phyloP scores from a whole-genome alignment of 257 asterid genomes.

The Solanum bulbocastanum region DNA sequence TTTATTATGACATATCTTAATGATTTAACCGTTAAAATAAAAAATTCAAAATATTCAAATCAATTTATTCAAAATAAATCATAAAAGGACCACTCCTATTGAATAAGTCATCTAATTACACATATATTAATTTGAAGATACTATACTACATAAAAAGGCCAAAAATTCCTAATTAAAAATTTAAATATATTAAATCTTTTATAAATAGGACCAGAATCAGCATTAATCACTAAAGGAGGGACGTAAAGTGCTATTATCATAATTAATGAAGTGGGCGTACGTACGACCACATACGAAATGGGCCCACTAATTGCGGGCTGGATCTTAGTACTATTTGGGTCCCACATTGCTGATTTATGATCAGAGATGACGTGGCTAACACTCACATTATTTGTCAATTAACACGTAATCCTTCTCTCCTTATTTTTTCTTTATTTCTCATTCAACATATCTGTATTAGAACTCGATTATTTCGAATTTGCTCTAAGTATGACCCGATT shows the following conservation, averaged over 20 bases:
- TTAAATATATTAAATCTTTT: background rate
- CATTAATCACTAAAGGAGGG: background rate
- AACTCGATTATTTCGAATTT: fast-evolving
- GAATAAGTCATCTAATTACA: background rate
- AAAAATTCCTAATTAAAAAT: background rate
- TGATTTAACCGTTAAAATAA: fast-evolving
- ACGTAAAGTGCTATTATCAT: background rate
- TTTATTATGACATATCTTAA: too few relatives aligned
- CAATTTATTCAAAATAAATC: too few relatives aligned
- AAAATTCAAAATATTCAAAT: too few relatives aligned
- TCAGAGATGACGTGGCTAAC: background rate
- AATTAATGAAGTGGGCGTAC: background rate
- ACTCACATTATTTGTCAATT: background rate
- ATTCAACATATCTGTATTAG: fast-evolving
- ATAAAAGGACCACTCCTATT: background rate
- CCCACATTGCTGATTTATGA: background rate
- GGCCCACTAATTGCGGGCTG: background rate
- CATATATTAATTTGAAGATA: background rate
- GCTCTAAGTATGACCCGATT: fast-evolving
- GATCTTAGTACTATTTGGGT: background rate
- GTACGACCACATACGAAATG: conserved; percentile 32
- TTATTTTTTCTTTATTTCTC: too few relatives aligned
- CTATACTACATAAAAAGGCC: background rate
- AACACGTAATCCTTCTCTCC: background rate
- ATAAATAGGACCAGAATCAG: too few relatives aligned